Conservation (phyloP, 345 rosid species). For the Pistacia atlantica region DNA sequence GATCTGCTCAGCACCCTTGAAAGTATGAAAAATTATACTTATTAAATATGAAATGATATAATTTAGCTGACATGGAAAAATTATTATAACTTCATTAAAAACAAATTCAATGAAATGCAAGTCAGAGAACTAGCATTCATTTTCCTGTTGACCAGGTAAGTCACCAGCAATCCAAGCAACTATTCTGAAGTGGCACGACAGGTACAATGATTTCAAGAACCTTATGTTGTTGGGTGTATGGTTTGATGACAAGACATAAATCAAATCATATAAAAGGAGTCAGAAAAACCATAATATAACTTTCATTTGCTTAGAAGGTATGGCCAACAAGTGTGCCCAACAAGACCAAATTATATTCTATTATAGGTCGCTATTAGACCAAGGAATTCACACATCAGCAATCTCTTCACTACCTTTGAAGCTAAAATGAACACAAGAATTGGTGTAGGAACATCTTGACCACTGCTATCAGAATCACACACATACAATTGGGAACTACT, state of each 20-base stretch:
- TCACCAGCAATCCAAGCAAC: background rate
- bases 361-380: background rate
- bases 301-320: background rate
- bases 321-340: background rate
- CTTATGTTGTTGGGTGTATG: background rate
- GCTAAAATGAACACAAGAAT: background rate
- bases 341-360: background rate
- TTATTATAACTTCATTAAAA: slow-evolving; percentile 6
- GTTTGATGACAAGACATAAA: background rate
- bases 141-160: background rate
- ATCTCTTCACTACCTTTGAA: background rate
- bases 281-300: background rate
- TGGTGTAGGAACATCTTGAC: background rate
- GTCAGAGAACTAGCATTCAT: background rate
- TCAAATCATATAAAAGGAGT: background rate
- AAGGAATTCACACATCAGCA: background rate
- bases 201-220: background rate
- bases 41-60: background rate
- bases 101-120: background rate
- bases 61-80: background rate
- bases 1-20: background rate
- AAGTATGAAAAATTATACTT: background rate
- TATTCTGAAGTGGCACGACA: background rate
- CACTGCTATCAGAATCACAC: slow-evolving; percentile 21
- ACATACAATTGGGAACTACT: background rate